These are phyloP conservation scores for Geosmithia flava DNA, from an alignment of 2,329 filamentous ascomycete species.

Conservation along the genomic window DNA sequence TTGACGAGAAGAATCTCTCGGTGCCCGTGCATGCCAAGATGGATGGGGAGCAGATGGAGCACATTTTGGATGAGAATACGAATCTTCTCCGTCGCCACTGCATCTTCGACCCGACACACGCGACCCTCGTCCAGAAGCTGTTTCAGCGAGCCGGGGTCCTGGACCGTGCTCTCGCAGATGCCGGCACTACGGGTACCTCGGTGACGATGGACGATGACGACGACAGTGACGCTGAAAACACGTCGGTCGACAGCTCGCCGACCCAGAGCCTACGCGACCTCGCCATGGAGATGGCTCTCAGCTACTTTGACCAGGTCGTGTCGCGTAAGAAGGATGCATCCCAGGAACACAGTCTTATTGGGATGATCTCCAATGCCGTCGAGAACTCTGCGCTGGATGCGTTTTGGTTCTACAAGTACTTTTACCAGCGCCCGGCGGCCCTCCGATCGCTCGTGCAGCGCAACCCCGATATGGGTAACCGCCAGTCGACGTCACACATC, in stretches of 20 bases:
- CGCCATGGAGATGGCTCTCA: constrained; percentile 42
- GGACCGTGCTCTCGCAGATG: constrained; percentile 23
- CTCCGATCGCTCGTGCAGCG: constrained; percentile 55
- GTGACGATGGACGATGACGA: constrained; percentile 1
- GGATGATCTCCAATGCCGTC: constrained; percentile 34
- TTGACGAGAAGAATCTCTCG: constrained; percentile 14
- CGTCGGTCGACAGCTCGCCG: background rate
- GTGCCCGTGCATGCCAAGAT: constrained; percentile 29
- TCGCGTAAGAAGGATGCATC: constrained; percentile 58
- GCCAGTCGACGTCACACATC: constrained; percentile 35
- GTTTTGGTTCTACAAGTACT: constrained; percentile 48
- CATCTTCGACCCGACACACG: constrained; percentile 62
- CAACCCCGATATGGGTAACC: constrained; percentile 43
- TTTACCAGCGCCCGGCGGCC: constrained; percentile 37
- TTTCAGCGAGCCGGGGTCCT: constrained; percentile 43
- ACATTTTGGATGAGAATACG: constrained; percentile 63
- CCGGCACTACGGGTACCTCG: background rate
- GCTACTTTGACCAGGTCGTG: constrained; percentile 65
- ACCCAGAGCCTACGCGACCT: constrained; percentile 25
- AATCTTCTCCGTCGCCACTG: constrained; percentile 64
- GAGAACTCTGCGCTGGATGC: constrained; percentile 27
- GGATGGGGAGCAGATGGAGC: constrained; percentile 32
- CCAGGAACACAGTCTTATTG: constrained; percentile 26
- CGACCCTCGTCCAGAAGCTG: constrained; percentile 51
- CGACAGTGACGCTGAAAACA: constrained; percentile 3